A percentile compares a stretch with the other conserved stretches of the same genome.
Evolutionary conservation across 352 stramenopile species (phyloP).

Genomic region (Phytophthora colocasiae): DNA sequence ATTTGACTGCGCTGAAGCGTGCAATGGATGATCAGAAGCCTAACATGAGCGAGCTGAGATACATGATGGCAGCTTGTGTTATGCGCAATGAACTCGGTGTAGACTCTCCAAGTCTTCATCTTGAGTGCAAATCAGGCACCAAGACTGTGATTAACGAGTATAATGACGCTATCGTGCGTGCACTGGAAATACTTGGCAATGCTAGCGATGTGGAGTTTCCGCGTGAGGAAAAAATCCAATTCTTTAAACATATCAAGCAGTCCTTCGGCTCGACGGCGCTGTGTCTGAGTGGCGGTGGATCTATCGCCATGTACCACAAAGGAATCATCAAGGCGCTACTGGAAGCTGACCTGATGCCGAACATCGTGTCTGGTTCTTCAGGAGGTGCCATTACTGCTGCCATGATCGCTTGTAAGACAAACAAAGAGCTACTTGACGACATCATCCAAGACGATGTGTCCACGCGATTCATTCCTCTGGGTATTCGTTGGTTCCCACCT

Average conservation of each 20-base stretch:
- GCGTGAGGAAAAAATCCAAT: slow-evolving; percentile 38
- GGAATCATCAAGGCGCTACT: slow-evolving; percentile 93
- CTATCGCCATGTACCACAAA: slow-evolving; percentile 95
- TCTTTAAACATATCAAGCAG: slow-evolving; percentile 72
- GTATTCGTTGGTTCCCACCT: slow-evolving; percentile 85
- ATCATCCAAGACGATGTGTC: slow-evolving; percentile 70
- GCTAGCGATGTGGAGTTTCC: slow-evolving; percentile 35
- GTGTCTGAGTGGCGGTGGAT: slow-evolving; percentile 93
- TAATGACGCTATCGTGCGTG: slow-evolving; percentile 46
- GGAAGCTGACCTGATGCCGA: slow-evolving; percentile 89
- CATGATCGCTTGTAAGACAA: slow-evolving; percentile 85
- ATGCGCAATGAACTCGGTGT: slow-evolving; percentile 76
- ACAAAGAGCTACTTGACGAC: slow-evolving; percentile 82
- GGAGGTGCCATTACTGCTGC: slow-evolving; percentile 92
- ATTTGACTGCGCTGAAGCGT: slow-evolving; percentile 43
- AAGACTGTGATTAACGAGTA: slow-evolving; percentile 73
- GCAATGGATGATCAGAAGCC: slow-evolving; percentile 33
- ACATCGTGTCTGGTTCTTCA: slow-evolving; percentile 94
- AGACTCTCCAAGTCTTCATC: slow-evolving; percentile 59
- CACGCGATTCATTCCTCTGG: slow-evolving; percentile 54
- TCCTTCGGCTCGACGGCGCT: slow-evolving; percentile 92
- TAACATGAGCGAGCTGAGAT: slow-evolving; percentile 60
- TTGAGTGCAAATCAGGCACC: slow-evolving; percentile 68
- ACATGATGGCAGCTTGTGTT: slow-evolving; percentile 69
- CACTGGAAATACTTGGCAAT: slow-evolving; percentile 52